Base-by-base conservation (phyloP, 169 alveolate genomes). In the Plasmodium ovale region DNA sequence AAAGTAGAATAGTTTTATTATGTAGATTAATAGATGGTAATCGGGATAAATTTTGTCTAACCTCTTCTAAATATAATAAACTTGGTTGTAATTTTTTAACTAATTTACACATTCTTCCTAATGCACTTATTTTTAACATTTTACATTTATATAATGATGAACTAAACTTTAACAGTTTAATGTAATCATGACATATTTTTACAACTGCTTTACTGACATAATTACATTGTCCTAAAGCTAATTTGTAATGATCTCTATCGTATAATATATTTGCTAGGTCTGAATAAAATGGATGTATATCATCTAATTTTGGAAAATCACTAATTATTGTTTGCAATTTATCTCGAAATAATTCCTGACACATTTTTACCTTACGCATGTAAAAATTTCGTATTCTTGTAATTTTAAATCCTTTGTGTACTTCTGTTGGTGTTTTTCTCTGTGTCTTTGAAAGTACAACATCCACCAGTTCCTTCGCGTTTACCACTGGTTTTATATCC, bases 361-460 rank as follows among this genome's bases (percentile, higher is more conserved):
- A 97, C 89, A 96, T 98, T 92, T 98, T 97, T 47, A 98, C 99
- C 94, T 99, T 99, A 68, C 99, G 96, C 99, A 99, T 98, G 88
- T 99, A 99, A 94, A 99, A 99, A 92, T 96, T 98, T 60, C 99
- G 92, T 51, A 99, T 99, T 29, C 99, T 94, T n/a, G 98, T 94
- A 39, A 99, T 98, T 94, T 98, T 98, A 95, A 97, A 98, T 35
- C 98, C 99, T 42, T 98, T 99, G 92, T 98, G 99, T 9, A 98
- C 98, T 56, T 97, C 99, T 10, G 99, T 99, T 3, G 99, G 99
- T 0, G 99, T 99, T 96, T 98, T 98, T 35, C 99, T 95, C 93
- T 99, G 99, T 25, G 99, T 99, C 92, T 96, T 97, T 44, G 99
- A 97, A 12, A 99, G 94, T 56, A 98, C 98, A 54, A 97, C 96